phyloP scores from a whole-genome alignment of 192 early-diverging fungal genomes.

The Entophlyctis helioformis region DNA sequence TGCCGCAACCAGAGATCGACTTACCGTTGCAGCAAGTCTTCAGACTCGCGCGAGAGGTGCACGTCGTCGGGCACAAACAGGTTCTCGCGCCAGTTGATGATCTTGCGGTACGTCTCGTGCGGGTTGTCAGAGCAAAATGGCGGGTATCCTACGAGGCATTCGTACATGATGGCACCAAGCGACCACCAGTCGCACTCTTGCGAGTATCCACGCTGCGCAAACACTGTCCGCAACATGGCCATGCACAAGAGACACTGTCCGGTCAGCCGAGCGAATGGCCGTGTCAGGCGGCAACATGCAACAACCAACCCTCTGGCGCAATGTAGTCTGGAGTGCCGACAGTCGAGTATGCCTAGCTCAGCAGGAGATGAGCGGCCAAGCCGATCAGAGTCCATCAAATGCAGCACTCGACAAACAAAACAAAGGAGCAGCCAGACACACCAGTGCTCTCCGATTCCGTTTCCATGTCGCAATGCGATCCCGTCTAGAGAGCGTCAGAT shows the following conservation, averaged over 20 bases:
- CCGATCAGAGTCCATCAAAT: slow-evolving; percentile 4
- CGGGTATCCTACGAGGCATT: slow-evolving; percentile 95
- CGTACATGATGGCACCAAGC: slow-evolving; percentile 98
- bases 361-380: too few relatives aligned
- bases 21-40: slow-evolving; percentile 81
- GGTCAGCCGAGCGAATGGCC: too few relatives aligned
- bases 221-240: too few relatives aligned
- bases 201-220: slow-evolving; percentile 87
- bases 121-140: slow-evolving; percentile 94
- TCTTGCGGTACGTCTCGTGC: slow-evolving; percentile 96
- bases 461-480: slow-evolving; percentile 98
- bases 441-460: slow-evolving; percentile 83
- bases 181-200: slow-evolving; percentile 99
- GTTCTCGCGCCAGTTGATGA: slow-evolving; percentile 90
- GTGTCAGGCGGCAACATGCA: too few relatives aligned
- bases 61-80: slow-evolving; percentile 90
- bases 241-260: too few relatives aligned
- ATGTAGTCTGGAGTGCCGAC: slow-evolving; percentile 99
- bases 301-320: slow-evolving; percentile 76
- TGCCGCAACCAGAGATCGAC: slow-evolving; percentile 1
- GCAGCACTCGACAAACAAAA: slow-evolving; percentile 1
- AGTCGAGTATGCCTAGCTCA: slow-evolving; percentile 76
- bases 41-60: slow-evolving; percentile 77
- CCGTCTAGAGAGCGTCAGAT: slow-evolving; percentile 83
- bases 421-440: slow-evolving; percentile 10